These are phyloP conservation scores for Echria macrotheca DNA, from an alignment of 495 filamentous ascomycete species.

Conservation along the genomic window DNA sequence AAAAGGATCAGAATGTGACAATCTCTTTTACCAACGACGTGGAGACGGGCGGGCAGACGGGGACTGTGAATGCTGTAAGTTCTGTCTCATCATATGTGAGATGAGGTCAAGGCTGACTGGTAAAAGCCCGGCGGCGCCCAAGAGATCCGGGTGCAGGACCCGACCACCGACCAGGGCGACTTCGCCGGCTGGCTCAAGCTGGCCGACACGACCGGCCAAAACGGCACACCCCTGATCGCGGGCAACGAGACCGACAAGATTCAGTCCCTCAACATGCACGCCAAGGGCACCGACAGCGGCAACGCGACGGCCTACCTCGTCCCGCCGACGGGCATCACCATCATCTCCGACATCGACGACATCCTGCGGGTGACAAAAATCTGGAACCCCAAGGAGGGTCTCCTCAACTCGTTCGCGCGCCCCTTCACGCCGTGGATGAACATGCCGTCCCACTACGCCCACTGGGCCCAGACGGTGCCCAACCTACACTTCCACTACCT, in stretches of 20 bases:
- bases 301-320: conserved; percentile 76
- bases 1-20: conserved; percentile 55
- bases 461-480: conserved; percentile 55
- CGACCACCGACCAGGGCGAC: conserved; percentile 61
- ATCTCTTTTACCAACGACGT: conserved; percentile 54
- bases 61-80: conserved; percentile 32
- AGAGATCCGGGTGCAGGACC: conserved; percentile 48
- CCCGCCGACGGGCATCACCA: conserved; percentile 58
- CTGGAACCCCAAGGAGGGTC: conserved; percentile 64
- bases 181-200: conserved; percentile 62
- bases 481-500: conserved; percentile 77
- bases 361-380: conserved; percentile 80
- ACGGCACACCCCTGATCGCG: conserved; percentile 39
- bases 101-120: neutral
- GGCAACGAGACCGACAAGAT: conserved; percentile 58
- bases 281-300: conserved; percentile 55
- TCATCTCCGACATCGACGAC: conserved; percentile 74
- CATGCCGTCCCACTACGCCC: conserved; percentile 70
- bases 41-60: conserved; percentile 26
- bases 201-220: conserved; percentile 43
- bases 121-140: conserved; percentile 47
- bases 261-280: conserved; percentile 61
- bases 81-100: neutral
- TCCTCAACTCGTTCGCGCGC: conserved; percentile 71
- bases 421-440: conserved; percentile 68